Conservation (phyloP, 345 rosid genomes). For the Lagerstroemia speciosa region DNA sequence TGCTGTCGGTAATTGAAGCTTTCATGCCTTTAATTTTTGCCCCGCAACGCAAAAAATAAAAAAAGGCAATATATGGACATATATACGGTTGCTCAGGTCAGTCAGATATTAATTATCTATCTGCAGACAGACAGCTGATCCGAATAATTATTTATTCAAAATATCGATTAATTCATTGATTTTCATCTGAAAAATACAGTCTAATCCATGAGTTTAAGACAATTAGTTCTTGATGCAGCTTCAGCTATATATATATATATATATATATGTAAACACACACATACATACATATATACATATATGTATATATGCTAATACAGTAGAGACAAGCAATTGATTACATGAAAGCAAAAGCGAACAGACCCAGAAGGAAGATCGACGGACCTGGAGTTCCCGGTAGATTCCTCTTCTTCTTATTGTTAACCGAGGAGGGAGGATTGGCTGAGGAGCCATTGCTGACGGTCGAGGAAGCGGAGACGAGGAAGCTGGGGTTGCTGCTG, state of each 20-base stretch:
- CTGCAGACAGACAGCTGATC: not conserved
- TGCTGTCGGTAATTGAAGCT: not conserved
- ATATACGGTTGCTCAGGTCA: not conserved
- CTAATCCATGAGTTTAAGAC: not conserved
- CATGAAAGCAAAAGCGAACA: too few relatives aligned
- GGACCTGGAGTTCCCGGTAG: constrained; percentile 9
- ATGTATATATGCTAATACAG: too few relatives aligned
- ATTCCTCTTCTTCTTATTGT: constrained; percentile 16
- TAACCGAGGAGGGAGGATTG: not conserved
- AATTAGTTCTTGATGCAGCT: not conserved
- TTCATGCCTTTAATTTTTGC: not conserved
- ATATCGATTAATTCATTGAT: not conserved
- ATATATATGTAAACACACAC: not conserved
- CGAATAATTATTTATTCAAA: not conserved
- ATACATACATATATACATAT: too few relatives aligned
- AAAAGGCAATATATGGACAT: not conserved
- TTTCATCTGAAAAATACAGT: not conserved
- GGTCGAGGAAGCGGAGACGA: constrained; percentile 4
- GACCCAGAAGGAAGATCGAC: not conserved
- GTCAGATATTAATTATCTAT: not conserved
- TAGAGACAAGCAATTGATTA: too few relatives aligned
- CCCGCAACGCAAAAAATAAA: not conserved
- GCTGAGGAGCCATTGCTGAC: constrained; percentile 3
- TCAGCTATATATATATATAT: not conserved
- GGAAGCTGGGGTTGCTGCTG: not conserved